phyloP scores from a whole-genome alignment of 2,329 filamentous ascomycete species.

The Colletotrichum zoysiae region DNA sequence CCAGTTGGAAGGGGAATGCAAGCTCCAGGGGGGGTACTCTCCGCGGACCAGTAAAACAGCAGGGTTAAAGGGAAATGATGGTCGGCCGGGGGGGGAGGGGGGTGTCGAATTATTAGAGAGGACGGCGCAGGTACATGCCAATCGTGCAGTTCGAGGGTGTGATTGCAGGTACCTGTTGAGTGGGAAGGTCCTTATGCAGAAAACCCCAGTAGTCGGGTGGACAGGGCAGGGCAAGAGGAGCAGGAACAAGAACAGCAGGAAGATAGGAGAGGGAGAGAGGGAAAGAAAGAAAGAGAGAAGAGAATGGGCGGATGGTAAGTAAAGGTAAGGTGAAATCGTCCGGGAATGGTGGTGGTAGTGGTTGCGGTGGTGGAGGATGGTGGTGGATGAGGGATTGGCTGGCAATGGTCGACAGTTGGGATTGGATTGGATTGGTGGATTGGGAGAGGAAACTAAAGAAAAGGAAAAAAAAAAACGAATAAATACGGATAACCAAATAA shows the following conservation, averaged over 20 bases:
- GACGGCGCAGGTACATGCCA: constrained; percentile 27
- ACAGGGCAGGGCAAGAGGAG: constrained; percentile 25
- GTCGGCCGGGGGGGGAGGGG: constrained; percentile 27
- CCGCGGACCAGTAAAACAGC: constrained; percentile 43
- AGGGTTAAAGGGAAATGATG: constrained; percentile 43
- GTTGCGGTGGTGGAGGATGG: not conserved
- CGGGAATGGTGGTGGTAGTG: constrained; percentile 6
- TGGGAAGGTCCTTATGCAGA: constrained; percentile 32
- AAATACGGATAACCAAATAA: no score
- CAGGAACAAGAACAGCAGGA: constrained; percentile 24
- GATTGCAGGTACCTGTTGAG: constrained; percentile 18
- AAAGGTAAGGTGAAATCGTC: constrained; percentile 1
- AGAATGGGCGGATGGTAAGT: not conserved
- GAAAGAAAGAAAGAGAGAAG: not conserved
- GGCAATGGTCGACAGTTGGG: not conserved
- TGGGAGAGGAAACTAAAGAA: not conserved
- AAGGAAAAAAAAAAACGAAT: not conserved
- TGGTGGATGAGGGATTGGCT: constrained; percentile 6
- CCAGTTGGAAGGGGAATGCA: constrained; percentile 44
- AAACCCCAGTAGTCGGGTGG: constrained; percentile 37
- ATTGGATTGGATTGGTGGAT: not conserved
- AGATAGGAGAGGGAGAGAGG: constrained; percentile 2
- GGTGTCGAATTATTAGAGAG: constrained; percentile 33
- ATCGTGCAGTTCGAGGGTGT: constrained; percentile 3
- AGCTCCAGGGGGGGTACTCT: constrained; percentile 43